phyloP scores from a whole-genome alignment of 768 basidiomycete genomes.

The Suillus subaureus region DNA sequence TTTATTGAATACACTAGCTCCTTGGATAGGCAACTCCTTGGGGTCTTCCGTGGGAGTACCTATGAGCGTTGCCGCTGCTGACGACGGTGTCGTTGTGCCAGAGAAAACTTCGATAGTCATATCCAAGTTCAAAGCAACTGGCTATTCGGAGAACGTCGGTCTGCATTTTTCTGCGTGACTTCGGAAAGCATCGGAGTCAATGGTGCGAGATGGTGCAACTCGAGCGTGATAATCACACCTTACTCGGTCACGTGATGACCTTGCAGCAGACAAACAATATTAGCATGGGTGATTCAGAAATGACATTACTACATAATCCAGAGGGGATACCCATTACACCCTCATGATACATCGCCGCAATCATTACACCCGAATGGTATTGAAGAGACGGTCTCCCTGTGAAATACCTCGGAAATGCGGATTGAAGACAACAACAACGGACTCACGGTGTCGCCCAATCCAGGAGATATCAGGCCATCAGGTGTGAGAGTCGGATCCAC shows the following conservation, averaged over 20 bases:
- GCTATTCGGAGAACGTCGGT: neutral
- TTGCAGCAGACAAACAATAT: neutral
- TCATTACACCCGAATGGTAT: slow-evolving; percentile 53
- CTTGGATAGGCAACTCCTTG: slow-evolving; percentile 19
- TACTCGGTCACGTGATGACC: slow-evolving; percentile 30
- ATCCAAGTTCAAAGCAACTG: neutral
- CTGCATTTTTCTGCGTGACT: slow-evolving; percentile 6
- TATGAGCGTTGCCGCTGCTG: slow-evolving; percentile 38
- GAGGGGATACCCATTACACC: neutral
- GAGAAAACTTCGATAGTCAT: slow-evolving; percentile 30
- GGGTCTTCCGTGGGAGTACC: slow-evolving; percentile 32
- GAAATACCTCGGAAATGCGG: slow-evolving; percentile 7
- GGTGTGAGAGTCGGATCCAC: slow-evolving; percentile 72
- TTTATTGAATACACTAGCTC: slow-evolving; percentile 12
- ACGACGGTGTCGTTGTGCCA: slow-evolving; percentile 30
- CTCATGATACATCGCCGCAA: slow-evolving; percentile 1
- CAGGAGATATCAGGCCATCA: slow-evolving; percentile 85
- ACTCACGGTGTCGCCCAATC: slow-evolving; percentile 87
- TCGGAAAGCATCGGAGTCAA: neutral
- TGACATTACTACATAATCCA: slow-evolving; percentile 4
- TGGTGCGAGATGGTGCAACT: slow-evolving; percentile 27
- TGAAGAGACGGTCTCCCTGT: slow-evolving; percentile 86
- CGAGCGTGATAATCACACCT: slow-evolving; percentile 32
- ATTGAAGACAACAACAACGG: neutral
- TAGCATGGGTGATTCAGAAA: neutral